Evolutionary conservation across 768 basidiomycete species (phyloP).

Genomic region (Leccinum ochraceum): DNA sequence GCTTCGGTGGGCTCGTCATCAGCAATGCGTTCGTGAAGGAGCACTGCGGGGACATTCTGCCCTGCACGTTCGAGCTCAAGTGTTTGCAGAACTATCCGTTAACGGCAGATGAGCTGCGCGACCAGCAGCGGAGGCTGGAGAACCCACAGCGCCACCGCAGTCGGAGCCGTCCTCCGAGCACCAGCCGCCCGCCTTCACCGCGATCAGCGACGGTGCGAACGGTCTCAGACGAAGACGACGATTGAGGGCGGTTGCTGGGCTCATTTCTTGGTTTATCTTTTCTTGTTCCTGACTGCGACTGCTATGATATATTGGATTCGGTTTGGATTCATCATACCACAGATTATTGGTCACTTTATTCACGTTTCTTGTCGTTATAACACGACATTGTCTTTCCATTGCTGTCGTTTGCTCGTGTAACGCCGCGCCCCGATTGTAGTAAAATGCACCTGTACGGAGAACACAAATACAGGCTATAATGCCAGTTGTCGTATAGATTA

Average conservation of each 20-base stretch:
- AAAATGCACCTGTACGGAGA: not conserved
- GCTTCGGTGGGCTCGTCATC: slow-evolving; percentile 60
- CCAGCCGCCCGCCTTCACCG: slow-evolving; percentile 23
- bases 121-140: slow-evolving; percentile 42
- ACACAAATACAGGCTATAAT: not conserved
- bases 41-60: slow-evolving; percentile 48
- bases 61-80: slow-evolving; percentile 61
- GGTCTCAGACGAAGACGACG: slow-evolving; percentile 18
- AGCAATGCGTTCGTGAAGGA: slow-evolving; percentile 47
- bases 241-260: slow-evolving; percentile 4
- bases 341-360: slow-evolving; percentile 33
- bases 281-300: not conserved
- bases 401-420: not conserved
- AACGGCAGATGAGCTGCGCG: slow-evolving; percentile 50
- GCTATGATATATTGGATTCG: slow-evolving; percentile 4
- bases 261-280: not conserved
- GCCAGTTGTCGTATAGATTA: not conserved
- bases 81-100: slow-evolving; percentile 49
- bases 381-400: not conserved
- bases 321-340: slow-evolving; percentile 12
- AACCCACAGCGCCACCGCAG: slow-evolving; percentile 22
- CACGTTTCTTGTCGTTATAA: not conserved
- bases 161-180: slow-evolving; percentile 17
- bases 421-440: not conserved
- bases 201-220: slow-evolving; percentile 14